A percentile compares a stretch with the other conserved stretches of the same genome.
phyloP scores from a whole-genome alignment of 805 yeast species.

The Myxozyma neglecta region DNA sequence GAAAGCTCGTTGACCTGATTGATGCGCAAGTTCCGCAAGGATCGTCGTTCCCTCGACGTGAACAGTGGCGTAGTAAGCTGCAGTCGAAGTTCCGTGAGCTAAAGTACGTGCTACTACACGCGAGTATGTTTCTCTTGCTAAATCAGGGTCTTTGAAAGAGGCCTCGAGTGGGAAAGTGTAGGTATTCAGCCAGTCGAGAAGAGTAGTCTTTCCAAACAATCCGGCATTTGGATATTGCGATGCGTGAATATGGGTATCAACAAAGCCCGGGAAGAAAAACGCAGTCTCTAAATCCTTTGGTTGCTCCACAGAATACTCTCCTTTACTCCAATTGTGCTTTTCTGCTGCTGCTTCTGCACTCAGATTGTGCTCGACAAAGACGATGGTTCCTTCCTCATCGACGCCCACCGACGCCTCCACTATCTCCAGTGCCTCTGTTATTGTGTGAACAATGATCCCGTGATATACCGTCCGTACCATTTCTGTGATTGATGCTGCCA shows the following conservation, averaged over 20 bases:
- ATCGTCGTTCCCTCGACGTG: constrained; percentile 73
- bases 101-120: constrained; percentile 71
- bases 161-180: constrained; percentile 91
- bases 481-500: neutral
- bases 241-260: constrained; percentile 83
- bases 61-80: constrained; percentile 87
- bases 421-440: constrained; percentile 60
- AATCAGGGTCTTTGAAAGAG: constrained; percentile 52
- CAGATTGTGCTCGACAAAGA: constrained; percentile 38
- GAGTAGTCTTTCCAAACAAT: constrained; percentile 78
- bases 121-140: constrained; percentile 64
- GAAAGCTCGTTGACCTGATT: constrained; percentile 79
- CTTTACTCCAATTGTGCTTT: constrained; percentile 25
- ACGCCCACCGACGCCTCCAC: constrained; percentile 66
- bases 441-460: constrained; percentile 77
- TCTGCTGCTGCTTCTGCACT: constrained; percentile 39
- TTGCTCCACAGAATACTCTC: constrained; percentile 12
- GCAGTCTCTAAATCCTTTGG: constrained; percentile 6
- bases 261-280: constrained; percentile 80
- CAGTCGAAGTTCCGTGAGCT: constrained; percentile 83
- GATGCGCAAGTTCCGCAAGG: constrained; percentile 68
- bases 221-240: constrained; percentile 82
- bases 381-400: constrained; percentile 55
- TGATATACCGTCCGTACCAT: constrained; percentile 14
- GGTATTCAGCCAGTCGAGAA: constrained; percentile 82